These are phyloP conservation scores for Bonia amplexicaulis DNA, from an alignment of 176 grass and related monocot species.

Conservation along the genomic window DNA sequence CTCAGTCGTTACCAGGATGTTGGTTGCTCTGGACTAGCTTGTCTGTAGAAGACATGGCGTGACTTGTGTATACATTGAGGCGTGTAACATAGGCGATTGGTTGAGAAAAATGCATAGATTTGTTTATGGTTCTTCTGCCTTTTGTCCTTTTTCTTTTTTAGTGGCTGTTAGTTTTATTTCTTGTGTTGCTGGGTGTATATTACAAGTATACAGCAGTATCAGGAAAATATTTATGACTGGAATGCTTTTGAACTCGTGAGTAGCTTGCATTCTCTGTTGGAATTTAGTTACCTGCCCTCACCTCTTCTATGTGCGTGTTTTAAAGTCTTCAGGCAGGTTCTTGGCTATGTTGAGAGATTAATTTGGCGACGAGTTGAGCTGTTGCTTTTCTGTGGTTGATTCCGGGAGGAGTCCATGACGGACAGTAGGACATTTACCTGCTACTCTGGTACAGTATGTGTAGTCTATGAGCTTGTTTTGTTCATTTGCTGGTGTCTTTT, in stretches of 20 bases:
- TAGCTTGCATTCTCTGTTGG: neutral
- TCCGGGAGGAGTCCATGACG: neutral
- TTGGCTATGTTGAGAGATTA: neutral
- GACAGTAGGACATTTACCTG: neutral
- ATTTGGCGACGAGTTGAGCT: neutral
- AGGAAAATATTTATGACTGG: neutral
- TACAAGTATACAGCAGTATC: neutral
- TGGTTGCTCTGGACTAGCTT: conserved; percentile 27
- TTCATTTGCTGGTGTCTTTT: neutral
- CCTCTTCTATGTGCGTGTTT: neutral
- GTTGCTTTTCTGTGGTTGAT: neutral
- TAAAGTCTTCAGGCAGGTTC: neutral
- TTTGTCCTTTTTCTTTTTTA: neutral
- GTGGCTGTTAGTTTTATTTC: neutral
- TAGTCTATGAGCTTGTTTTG: too few species aligned
- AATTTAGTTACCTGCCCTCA: neutral
- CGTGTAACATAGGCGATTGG: conserved; percentile 1
- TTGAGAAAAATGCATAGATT: conserved; percentile 9
- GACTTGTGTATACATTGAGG: conserved; percentile 24
- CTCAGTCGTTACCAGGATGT: conserved; percentile 70
- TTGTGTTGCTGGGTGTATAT: conserved; percentile 9
- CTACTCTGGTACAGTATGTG: too few species aligned
- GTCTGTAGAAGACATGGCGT: neutral
- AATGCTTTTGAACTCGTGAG: neutral
- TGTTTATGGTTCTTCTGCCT: neutral